Base-by-base conservation (phyloP, 2,329 filamentous ascomycete species). In the Fusarium sp. region DNA sequence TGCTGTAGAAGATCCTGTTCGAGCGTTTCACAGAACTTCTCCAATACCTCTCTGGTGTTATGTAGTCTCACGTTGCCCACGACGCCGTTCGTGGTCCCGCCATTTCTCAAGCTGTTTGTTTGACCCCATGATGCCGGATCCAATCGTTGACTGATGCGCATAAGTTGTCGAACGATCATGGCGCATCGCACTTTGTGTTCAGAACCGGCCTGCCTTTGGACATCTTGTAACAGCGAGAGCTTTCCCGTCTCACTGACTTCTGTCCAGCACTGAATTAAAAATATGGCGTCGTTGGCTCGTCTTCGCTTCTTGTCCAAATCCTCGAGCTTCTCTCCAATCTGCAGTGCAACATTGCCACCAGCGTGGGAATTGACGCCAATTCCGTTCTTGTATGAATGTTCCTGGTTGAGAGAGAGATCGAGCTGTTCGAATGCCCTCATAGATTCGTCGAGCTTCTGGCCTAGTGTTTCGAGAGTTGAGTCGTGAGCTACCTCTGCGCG, bases 1-100 rank as follows among this genome's bases (percentile, higher is more conserved):
- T 98, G 95, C 79, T 94, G 94, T 65, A 99, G 83, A 41, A 99
- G 84, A 77, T 99, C 96, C 78, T 98, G 97, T 80, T 99, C 96
- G 62, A 99, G 82, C 2, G 93, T 94, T 79, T 99, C 96, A 27
- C 94, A 93, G 80, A 98, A 99, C 79, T 97, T 98, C 81, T 99
- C 96, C 60, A 99, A 92, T 18, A 97, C 89, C 79, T 98, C 94
- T 69, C 94, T 89, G 4, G 94, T 96, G 76, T 95, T 89, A 76
- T 88, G 83, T 12, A 79, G 83, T 70, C 84, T 83, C 63, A 27
- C 81, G 79, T 16, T 80, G 78, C 59, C 61, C 22, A 65, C 65
- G 25, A 66, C 70, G 12, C 86, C 86, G 63, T 87, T 88, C 15
- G 82, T 81, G 58, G 84, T 29, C 12, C 62, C 80, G 11, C 84